Evolutionary conservation across 1,139 yeast species (phyloP).

Genomic region (Debaryomyces singareniensis): DNA sequence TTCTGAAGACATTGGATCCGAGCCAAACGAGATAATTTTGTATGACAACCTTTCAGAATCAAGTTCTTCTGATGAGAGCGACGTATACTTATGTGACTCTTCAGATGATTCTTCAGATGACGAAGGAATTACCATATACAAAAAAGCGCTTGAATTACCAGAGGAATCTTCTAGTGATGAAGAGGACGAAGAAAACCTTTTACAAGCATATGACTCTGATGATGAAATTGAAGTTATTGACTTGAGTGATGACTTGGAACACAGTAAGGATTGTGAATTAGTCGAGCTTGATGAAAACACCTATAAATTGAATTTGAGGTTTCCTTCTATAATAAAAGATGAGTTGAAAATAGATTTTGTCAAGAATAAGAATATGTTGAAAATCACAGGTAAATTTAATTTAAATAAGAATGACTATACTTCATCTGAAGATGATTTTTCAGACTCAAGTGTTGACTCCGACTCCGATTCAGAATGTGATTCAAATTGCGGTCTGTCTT

Average conservation of each 20-base stretch:
- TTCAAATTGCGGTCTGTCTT: conserved; percentile 10
- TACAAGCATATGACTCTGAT: conserved; percentile 1
- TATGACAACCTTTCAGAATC: background rate
- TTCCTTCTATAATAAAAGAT: conserved; percentile 39
- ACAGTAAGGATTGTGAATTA: conserved; percentile 43
- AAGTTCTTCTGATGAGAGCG: conserved; percentile 4
- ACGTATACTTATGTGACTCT: background rate
- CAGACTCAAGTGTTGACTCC: conserved; percentile 9
- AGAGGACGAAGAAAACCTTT: conserved; percentile 31
- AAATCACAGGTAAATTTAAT: conserved; percentile 37
- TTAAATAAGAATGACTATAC: conserved; percentile 15
- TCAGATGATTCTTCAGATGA: conserved; percentile 21
- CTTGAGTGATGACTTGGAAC: conserved; percentile 36
- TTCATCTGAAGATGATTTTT: conserved; percentile 8
- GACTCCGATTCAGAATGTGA: conserved; percentile 7
- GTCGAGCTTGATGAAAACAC: conserved; percentile 33
- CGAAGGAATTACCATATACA: conserved; percentile 41
- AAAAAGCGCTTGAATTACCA: conserved; percentile 36
- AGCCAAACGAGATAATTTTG: conserved; percentile 1
- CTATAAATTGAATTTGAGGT: conserved; percentile 38
- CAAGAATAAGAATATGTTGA: conserved; percentile 38
- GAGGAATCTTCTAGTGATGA: conserved; percentile 21
- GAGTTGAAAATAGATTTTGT: conserved; percentile 38
- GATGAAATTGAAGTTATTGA: conserved; percentile 35
- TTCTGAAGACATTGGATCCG: conserved; percentile 7